These are phyloP conservation scores for Hypoxylon sp. DNA, from an alignment of 2,329 filamentous ascomycete genomes.

Conservation along the genomic window DNA sequence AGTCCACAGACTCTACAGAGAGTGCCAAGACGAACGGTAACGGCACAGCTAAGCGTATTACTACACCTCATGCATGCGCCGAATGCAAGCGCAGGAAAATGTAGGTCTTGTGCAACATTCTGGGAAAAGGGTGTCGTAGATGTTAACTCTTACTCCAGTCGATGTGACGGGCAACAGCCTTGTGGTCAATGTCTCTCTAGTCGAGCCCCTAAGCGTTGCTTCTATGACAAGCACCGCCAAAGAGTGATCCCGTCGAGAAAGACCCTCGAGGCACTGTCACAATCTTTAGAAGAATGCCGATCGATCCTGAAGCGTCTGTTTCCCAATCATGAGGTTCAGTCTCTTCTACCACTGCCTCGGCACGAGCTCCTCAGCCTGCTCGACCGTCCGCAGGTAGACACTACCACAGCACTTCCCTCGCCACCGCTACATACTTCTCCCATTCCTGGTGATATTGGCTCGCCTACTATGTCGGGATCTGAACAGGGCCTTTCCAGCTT, in stretches of 20 bases:
- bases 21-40: conserved; percentile 53
- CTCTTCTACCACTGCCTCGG: conserved; percentile 68
- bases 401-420: conserved; percentile 64
- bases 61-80: conserved; percentile 60
- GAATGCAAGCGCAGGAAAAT: conserved; percentile 83
- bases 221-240: conserved; percentile 85
- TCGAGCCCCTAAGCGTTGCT: conserved; percentile 82
- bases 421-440: conserved; percentile 68
- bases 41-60: conserved; percentile 55
- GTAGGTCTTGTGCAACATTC: conserved; percentile 53
- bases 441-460: conserved; percentile 64
- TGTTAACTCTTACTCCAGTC: conserved; percentile 58
- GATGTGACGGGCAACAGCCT: conserved; percentile 85
- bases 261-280: conserved; percentile 74
- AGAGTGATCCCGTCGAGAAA: conserved; percentile 83
- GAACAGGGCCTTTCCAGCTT: conserved; percentile 67
- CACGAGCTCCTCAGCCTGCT: conserved; percentile 73
- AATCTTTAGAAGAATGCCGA: conserved; percentile 76
- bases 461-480: conserved; percentile 65
- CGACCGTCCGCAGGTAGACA: conserved; percentile 62
- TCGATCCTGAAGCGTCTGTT: conserved; percentile 74
- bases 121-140: conserved; percentile 14
- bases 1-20: conserved; percentile 60
- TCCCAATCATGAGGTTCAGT: conserved; percentile 69
- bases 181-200: conserved; percentile 88